These are phyloP conservation scores for Arthroderma sp. DNA, from an alignment of 2,329 filamentous ascomycete species.

Conservation along the genomic window DNA sequence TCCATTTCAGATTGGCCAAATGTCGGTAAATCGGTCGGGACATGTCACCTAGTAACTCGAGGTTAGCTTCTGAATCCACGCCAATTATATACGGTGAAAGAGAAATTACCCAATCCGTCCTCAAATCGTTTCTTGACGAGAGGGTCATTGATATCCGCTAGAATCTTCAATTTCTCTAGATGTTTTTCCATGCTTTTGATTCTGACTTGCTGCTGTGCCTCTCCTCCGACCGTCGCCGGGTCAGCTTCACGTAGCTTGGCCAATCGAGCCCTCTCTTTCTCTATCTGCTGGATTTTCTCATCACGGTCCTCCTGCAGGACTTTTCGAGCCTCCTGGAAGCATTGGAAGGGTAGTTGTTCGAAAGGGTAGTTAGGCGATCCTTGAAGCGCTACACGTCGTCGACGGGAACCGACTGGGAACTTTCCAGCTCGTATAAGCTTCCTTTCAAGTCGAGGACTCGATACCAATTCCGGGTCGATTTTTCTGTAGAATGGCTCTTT, in stretches of 20 bases:
- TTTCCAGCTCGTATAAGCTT: constrained; percentile 56
- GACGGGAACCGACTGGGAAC: constrained; percentile 67
- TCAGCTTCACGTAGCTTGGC: constrained; percentile 49
- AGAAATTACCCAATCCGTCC: constrained; percentile 63
- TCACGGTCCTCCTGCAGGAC: constrained; percentile 66
- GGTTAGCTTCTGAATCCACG: constrained; percentile 17
- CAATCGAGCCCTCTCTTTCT: constrained; percentile 56
- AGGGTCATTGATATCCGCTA: constrained; percentile 91
- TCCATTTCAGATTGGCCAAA: constrained; percentile 81
- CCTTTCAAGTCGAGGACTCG: constrained; percentile 51
- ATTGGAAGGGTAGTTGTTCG: constrained; percentile 90
- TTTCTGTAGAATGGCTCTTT: constrained; percentile 33
- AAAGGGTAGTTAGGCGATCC: constrained; percentile 62
- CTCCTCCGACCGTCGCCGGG: constrained; percentile 49
- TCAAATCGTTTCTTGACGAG: constrained; percentile 88
- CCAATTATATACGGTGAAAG: background rate
- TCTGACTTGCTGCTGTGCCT: constrained; percentile 52
- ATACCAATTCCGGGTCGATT: constrained; percentile 56
- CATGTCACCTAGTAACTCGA: constrained; percentile 61
- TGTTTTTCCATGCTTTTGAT: constrained; percentile 58
- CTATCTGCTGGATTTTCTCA: constrained; percentile 66
- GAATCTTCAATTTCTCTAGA: constrained; percentile 69
- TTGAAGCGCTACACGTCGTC: constrained; percentile 64
- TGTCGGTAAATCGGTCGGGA: constrained; percentile 89
- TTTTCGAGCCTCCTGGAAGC: constrained; percentile 90